These are phyloP conservation scores for Bertia moriformis DNA, from an alignment of 2,329 filamentous ascomycete species.

Conservation along the genomic window DNA sequence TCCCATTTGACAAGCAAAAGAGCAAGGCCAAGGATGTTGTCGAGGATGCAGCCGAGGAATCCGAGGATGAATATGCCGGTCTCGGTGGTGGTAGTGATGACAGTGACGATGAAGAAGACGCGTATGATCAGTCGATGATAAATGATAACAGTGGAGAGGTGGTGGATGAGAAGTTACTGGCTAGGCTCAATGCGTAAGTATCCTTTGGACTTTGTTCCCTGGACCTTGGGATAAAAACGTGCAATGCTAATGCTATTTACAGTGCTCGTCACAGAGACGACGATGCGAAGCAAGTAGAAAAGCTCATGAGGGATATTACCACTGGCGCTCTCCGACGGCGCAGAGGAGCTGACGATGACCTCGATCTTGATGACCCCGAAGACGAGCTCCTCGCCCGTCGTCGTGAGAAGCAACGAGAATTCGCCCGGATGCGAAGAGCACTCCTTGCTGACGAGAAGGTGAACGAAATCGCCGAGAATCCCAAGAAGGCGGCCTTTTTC, in stretches of 20 bases:
- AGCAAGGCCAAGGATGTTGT: constrained; percentile 44
- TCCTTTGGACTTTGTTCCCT: neutral
- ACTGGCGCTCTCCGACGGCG: constrained; percentile 41
- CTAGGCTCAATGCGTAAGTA: constrained; percentile 45
- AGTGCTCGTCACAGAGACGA: constrained; percentile 35
- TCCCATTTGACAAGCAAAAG: constrained; percentile 40
- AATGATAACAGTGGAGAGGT: constrained; percentile 43
- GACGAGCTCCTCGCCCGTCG: constrained; percentile 23
- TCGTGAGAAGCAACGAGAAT: constrained; percentile 44
- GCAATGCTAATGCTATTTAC: neutral
- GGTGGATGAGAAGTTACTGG: constrained; percentile 45
- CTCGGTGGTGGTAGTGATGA: constrained; percentile 50
- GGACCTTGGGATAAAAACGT: constrained; percentile 8
- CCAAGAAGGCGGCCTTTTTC: constrained; percentile 51
- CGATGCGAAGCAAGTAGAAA: constrained; percentile 47
- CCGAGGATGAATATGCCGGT: constrained; percentile 58
- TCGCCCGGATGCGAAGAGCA: constrained; percentile 46
- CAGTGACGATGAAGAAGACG: constrained; percentile 41
- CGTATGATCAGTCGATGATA: constrained; percentile 41
- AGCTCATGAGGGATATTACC: constrained; percentile 49
- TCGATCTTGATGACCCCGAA: constrained; percentile 46
- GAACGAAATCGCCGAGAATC: constrained; percentile 42
- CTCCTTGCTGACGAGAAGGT: constrained; percentile 49
- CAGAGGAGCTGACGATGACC: constrained; percentile 36
- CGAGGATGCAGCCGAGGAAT: constrained; percentile 55